Conservation (phyloP, 495 filamentous ascomycete genomes). For the Penicillium tannophilum region DNA sequence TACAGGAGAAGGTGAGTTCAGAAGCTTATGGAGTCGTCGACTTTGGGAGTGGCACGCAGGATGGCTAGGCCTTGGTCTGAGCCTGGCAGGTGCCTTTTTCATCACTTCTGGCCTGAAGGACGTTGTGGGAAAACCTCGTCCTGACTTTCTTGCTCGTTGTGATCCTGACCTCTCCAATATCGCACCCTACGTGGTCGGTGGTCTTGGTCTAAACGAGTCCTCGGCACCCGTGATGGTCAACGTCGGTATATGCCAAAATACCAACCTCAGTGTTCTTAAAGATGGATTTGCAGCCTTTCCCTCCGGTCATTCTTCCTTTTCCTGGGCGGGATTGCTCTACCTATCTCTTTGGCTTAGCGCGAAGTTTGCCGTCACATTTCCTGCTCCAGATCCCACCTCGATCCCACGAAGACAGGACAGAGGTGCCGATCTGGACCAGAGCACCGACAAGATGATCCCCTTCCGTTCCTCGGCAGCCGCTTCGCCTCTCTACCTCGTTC, state of each 20-base stretch:
- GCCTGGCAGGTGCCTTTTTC: neutral
- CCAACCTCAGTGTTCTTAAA: neutral
- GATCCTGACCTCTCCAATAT: constrained; percentile 3
- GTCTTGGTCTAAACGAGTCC: neutral
- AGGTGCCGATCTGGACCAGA: no score
- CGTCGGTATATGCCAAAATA: no score
- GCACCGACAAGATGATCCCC: no score
- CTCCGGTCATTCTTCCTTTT: constrained; percentile 4
- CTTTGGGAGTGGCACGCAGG: constrained; percentile 7
- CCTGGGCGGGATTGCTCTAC: constrained; percentile 4
- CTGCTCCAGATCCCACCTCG: neutral
- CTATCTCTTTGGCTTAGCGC: constrained; percentile 1
- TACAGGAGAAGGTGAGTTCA: constrained; percentile 3
- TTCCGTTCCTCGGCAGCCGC: no score
- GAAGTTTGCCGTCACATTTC: neutral
- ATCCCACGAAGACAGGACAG: no score
- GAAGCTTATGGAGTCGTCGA: neutral
- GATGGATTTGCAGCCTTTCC: constrained; percentile 4
- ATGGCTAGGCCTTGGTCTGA: neutral
- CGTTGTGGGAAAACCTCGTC: constrained; percentile 6
- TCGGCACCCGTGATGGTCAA: no score
- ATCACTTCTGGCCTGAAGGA: constrained; percentile 7
- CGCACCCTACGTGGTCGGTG: neutral
- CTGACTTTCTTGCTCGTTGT: constrained; percentile 2
- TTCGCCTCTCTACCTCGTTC: no score